These are phyloP conservation scores for Xerocomellus chrysenteron DNA, from an alignment of 768 basidiomycete species.

Conservation along the genomic window DNA sequence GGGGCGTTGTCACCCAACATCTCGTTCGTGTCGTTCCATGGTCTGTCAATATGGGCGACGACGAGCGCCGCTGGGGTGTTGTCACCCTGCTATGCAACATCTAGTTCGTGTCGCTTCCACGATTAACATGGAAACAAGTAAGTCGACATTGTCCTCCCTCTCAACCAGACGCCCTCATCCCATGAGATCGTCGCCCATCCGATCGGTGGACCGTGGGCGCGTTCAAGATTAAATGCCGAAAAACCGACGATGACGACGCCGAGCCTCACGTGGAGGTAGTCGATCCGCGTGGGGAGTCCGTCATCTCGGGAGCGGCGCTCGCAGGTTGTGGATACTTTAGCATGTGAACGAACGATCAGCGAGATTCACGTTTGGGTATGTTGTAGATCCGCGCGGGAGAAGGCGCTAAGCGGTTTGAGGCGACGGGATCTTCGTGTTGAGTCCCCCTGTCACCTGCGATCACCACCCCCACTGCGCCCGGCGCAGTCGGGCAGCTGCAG, in stretches of 20 bases:
- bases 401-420: not conserved
- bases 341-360: constrained; percentile 10
- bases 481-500: not conserved
- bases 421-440: constrained; percentile 8
- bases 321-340: not conserved
- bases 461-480: not conserved
- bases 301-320: too few relatives aligned
- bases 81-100: constrained; percentile 1
- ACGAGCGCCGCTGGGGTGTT: constrained; percentile 6
- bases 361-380: constrained; percentile 12
- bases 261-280: not conserved
- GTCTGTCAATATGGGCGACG: not conserved
- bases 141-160: not conserved
- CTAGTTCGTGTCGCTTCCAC: not conserved
- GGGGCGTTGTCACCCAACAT: constrained; percentile 13
- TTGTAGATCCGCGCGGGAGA: constrained; percentile 4
- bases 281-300: too few relatives aligned
- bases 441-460: constrained; percentile 17
- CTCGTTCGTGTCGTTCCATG: not conserved
- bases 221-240: not conserved
- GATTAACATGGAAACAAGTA: constrained; percentile 3
- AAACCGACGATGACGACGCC: not conserved
- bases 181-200: not conserved
- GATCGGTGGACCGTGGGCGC: too few relatives aligned
- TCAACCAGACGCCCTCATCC: not conserved